Base-by-base conservation (phyloP, 2,329 filamentous ascomycete species). In the Penicillium sp. region DNA sequence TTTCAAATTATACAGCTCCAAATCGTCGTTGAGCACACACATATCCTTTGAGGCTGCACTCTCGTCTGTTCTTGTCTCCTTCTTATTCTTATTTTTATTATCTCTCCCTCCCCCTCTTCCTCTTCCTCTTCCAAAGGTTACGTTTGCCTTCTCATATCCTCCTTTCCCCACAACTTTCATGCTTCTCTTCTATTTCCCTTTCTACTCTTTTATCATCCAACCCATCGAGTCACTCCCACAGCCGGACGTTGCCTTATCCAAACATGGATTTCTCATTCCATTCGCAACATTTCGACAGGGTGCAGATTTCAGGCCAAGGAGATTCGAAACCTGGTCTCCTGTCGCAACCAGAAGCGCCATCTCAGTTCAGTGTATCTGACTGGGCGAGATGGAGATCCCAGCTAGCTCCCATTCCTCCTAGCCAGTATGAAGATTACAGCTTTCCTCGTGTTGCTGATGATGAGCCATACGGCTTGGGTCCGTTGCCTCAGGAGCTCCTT, bases 341-440 rank as follows among this genome's bases (percentile, higher is more conserved):
- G 25, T 58, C 60, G 58, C 65, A 61, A 63, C 61, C 65, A 59
- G 60, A 58, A 35, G 48, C 58, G 21, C 35, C 64, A 17, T 54
- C 55, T 43, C 53, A 62, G 49, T 61, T 41, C 49, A 60, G 25
- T 19, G 33, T 41, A 31, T 52, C 61, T 21, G 62, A 60, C 48
- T 72, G 70, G 70, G 33, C 63, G 42, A 59, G 58, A 42, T 68
- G 63, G 50, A 61, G 57, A 59, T 70, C 65, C 33, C 59, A 57
- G 31, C 60, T 61, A 41, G 38, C 15, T 59, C 64, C 42, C 25
- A 59, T 61, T 57, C 53, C 61, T 39, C 38, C 65, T 47, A 53
- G 49, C 55, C 64, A 64, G 19, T 57, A 63, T 25, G 42, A 58
- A 47, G 63, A 60, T 45, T 56, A 53, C 21, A 58, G 47, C 17